Conservation (phyloP, 805 yeast species). For the Saccharomycopsis sp. region DNA sequence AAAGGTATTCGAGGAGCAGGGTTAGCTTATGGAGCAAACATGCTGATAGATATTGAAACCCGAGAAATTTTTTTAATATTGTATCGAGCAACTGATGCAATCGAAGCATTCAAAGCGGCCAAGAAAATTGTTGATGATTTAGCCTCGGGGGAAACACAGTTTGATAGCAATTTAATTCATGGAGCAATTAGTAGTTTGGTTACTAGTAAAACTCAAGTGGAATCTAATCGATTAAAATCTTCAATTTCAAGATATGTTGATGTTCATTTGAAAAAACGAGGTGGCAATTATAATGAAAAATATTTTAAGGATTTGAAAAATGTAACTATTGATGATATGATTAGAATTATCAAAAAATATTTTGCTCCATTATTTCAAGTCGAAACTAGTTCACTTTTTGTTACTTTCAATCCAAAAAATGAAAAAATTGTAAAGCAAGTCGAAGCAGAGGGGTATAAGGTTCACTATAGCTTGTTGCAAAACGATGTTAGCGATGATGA, state of each 20-base stretch:
- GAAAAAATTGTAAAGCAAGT: constrained; percentile 42
- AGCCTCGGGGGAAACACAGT: constrained; percentile 43
- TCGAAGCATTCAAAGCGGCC: constrained; percentile 54
- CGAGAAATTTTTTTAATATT: constrained; percentile 62
- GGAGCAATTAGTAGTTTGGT: constrained; percentile 76
- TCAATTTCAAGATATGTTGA: constrained; percentile 63
- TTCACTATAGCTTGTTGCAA: constrained; percentile 26
- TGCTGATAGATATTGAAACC: constrained; percentile 51
- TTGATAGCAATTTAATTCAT: constrained; percentile 56
- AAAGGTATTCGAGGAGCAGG: constrained; percentile 93
- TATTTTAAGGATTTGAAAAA: constrained; percentile 47
- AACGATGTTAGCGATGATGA: constrained; percentile 23
- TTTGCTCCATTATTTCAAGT: constrained; percentile 59
- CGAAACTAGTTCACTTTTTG: constrained; percentile 50
- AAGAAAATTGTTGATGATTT: constrained; percentile 55
- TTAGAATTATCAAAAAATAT: constrained; percentile 45
- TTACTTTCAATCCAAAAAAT: constrained; percentile 68
- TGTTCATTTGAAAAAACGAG: constrained; percentile 59
- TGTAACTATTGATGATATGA: constrained; percentile 48
- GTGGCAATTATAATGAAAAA: constrained; percentile 51
- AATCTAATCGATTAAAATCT: constrained; percentile 57
- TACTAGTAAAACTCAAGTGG: constrained; percentile 59
- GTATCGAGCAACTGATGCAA: constrained; percentile 79
- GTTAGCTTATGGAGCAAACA: constrained; percentile 79
- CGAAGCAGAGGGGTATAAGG: constrained; percentile 48